Percentiles rank a stretch among this genome's conserved stretches.
Evolutionary conservation across 1,284 basidiomycete species (phyloP).

Genomic region (Cryptococcus sp.): DNA sequence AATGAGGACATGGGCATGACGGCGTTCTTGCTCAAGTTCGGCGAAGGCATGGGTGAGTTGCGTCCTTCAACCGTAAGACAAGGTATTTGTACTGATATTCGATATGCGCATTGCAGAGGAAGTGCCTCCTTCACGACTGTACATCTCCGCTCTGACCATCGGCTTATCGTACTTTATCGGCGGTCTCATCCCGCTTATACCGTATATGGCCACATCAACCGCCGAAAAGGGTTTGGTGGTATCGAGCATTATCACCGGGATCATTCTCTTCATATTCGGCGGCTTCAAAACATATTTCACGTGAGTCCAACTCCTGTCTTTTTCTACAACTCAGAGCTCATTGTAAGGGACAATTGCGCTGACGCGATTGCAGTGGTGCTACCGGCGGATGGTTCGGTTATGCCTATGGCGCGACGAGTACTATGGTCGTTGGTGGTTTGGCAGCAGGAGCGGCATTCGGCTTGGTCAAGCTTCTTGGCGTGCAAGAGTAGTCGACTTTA

Average conservation of each 20-base stretch:
- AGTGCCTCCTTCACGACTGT: constrained; percentile 67
- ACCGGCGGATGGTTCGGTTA: constrained; percentile 60
- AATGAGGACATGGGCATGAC: constrained; percentile 80
- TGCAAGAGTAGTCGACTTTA: constrained; percentile 28
- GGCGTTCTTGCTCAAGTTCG: constrained; percentile 89
- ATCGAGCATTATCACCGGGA: constrained; percentile 65
- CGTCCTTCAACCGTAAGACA: background rate
- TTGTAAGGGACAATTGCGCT: background rate
- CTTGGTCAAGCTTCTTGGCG: constrained; percentile 76
- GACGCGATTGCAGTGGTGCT: constrained; percentile 59
- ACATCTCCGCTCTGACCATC: constrained; percentile 88
- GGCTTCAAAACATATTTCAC: constrained; percentile 86
- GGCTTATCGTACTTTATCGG: constrained; percentile 76
- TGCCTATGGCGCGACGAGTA: constrained; percentile 83
- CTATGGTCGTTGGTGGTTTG: constrained; percentile 83
- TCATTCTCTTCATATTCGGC: constrained; percentile 86
- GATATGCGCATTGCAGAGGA: constrained; percentile 63
- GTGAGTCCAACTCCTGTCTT: constrained; percentile 19
- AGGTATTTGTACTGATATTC: background rate
- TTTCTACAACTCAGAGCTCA: background rate
- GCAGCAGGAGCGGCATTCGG: constrained; percentile 84
- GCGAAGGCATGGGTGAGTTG: constrained; percentile 74
- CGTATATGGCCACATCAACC: constrained; percentile 79
- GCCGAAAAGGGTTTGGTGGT: constrained; percentile 53
- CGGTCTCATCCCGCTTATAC: constrained; percentile 81